Evolutionary conservation across 2,329 filamentous ascomycete genomes (phyloP).

Genomic region (Cadophora sp.): DNA sequence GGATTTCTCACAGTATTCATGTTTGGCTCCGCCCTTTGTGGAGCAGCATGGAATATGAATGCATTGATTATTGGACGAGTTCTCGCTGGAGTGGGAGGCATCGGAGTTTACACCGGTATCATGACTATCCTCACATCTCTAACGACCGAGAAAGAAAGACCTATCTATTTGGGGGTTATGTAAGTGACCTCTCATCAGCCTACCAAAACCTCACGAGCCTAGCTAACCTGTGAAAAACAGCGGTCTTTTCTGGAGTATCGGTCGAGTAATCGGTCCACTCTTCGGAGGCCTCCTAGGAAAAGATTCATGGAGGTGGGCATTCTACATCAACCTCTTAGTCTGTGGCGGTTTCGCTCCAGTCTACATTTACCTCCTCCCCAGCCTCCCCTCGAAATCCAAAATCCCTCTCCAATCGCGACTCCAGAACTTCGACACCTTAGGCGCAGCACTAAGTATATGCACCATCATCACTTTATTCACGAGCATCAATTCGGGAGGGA

Average conservation of each 20-base stretch:
- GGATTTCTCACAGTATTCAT: not conserved
- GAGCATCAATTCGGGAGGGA: slow-evolving; percentile 5
- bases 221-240: not conserved
- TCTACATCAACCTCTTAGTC: not conserved
- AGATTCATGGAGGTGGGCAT: slow-evolving; percentile 2
- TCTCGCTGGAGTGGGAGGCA: not conserved
- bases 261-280: not conserved
- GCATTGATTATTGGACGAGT: slow-evolving; percentile 3
- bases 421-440: not conserved
- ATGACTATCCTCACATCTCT: not conserved
- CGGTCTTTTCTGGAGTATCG: slow-evolving; percentile 4
- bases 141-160: not conserved
- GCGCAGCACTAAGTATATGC: not conserved
- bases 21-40: not conserved
- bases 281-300: not conserved
- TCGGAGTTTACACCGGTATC: slow-evolving; percentile 3
- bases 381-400: not conserved
- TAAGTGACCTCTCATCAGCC: not conserved
- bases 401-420: not conserved
- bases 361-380: not conserved
- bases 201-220: too few relatives aligned
- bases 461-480: not conserved
- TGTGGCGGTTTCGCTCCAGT: slow-evolving; percentile 4
- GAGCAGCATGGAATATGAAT: slow-evolving; percentile 8
- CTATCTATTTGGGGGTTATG: not conserved